Conservation (phyloP, 257 asterid genomes). For the Solanum sparsipilum region DNA sequence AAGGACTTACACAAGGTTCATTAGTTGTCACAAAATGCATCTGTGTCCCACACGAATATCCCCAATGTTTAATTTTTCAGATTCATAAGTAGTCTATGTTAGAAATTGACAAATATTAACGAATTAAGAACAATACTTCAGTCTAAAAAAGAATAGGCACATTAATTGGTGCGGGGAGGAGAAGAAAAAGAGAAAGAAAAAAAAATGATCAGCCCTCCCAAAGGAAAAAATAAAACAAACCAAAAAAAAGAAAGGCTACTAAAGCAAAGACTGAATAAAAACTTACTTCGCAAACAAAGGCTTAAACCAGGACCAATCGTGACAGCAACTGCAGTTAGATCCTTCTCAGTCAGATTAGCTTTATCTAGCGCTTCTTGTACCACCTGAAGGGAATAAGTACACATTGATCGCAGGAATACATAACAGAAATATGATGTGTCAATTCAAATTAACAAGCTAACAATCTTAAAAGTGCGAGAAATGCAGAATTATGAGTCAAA, state of each 20-base stretch:
- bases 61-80: background rate
- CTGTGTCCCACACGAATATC: background rate
- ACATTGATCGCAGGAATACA: background rate
- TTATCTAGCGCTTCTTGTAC: conserved; percentile 93
- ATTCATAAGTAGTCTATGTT: background rate
- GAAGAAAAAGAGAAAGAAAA: background rate
- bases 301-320: conserved; percentile 99
- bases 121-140: background rate
- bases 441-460: background rate
- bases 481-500: background rate
- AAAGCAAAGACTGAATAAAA: background rate
- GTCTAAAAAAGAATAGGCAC: background rate
- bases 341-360: conserved; percentile 66
- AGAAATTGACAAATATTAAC: background rate
- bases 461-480: background rate
- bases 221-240: background rate
- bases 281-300: conserved; percentile 90
- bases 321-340: conserved; percentile 97
- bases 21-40: background rate
- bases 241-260: background rate
- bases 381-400: conserved; percentile 41
- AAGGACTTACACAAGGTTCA: background rate
- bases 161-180: background rate
- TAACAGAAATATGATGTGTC: background rate
- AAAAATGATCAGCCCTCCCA: background rate